Conservation (phyloP, 257 asterid species). For the Jacaranda copaia region DNA sequence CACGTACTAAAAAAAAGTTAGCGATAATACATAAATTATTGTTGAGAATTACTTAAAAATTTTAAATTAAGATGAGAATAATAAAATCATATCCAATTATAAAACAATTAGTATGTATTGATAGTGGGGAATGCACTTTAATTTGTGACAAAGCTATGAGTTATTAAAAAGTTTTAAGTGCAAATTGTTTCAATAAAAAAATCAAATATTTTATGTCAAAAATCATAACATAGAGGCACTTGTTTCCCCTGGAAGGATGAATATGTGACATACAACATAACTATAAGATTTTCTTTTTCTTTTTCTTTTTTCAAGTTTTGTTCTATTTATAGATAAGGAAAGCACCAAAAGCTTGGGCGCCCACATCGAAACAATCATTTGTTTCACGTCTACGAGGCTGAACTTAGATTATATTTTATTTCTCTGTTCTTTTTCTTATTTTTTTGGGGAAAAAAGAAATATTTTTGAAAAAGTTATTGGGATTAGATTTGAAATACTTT, state of each 20-base stretch:
- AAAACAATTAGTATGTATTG: not conserved
- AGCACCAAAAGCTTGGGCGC: not conserved
- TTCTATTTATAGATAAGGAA: not conserved
- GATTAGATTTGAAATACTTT: not conserved
- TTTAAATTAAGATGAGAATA: not conserved
- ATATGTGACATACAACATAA: not conserved
- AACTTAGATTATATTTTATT: not conserved
- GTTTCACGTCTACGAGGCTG: constrained; percentile 19
- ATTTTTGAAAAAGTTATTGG: not conserved
- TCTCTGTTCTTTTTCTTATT: not conserved
- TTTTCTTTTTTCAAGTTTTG: not conserved
- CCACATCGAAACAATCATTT: not conserved
- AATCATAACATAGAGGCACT: not conserved
- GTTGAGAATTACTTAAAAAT: too few relatives aligned
- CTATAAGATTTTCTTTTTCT: not conserved
- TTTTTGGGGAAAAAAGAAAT: not conserved
- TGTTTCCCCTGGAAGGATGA: constrained; percentile 7
- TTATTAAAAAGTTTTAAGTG: not conserved
- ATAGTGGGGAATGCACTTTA: constrained; percentile 23
- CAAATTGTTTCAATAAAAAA: not conserved
- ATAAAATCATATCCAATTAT: not conserved
- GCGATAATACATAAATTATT: too few relatives aligned
- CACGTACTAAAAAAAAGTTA: not conserved
- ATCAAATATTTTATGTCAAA: not conserved
- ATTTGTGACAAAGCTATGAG: not conserved